These are phyloP conservation scores for Vigna unguiculata DNA, from an alignment of 306 rosid species.

Conservation along the genomic window DNA sequence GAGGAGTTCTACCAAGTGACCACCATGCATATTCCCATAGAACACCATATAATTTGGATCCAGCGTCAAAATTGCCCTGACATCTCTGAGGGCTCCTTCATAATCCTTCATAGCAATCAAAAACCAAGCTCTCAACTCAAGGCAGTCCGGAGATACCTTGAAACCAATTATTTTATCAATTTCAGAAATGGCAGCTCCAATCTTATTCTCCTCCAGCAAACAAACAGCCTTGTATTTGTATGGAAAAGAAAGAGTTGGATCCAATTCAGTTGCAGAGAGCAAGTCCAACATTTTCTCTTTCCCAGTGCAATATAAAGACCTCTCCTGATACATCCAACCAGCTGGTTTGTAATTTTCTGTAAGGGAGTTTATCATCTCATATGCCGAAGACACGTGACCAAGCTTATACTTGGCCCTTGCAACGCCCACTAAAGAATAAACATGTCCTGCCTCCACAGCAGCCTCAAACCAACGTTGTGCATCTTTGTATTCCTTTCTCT, in stretches of 20 bases:
- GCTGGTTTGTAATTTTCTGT: background rate
- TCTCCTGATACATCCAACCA: slow-evolving; percentile 18
- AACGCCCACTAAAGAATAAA: slow-evolving; percentile 15
- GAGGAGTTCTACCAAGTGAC: slow-evolving; percentile 17
- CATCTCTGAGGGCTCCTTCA: slow-evolving; percentile 11
- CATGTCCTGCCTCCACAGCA: slow-evolving; percentile 3
- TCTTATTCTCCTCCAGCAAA: slow-evolving; percentile 13
- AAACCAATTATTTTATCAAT: slow-evolving; percentile 15
- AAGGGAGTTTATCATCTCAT: background rate
- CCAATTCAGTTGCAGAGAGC: background rate
- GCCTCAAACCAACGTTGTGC: background rate
- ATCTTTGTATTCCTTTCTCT: slow-evolving; percentile 7
- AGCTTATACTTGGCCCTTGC: background rate
- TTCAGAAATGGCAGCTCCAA: slow-evolving; percentile 4
- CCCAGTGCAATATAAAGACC: slow-evolving; percentile 6
- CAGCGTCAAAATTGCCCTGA: slow-evolving; percentile 13
- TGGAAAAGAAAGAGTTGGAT: slow-evolving; percentile 10
- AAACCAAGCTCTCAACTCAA: slow-evolving; percentile 18
- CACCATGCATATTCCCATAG: slow-evolving; percentile 17
- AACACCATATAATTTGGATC: slow-evolving; percentile 16
- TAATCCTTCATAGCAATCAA: slow-evolving; percentile 14
- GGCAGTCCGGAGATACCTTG: slow-evolving; percentile 18
- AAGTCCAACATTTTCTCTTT: slow-evolving; percentile 1
- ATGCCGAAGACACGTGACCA: background rate
- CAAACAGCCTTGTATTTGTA: slow-evolving; percentile 10